Percentiles rank a stretch among this genome's conserved stretches.
These are phyloP conservation scores for Candida suzukii DNA, from an alignment of 805 yeast species.

Conservation along the genomic window DNA sequence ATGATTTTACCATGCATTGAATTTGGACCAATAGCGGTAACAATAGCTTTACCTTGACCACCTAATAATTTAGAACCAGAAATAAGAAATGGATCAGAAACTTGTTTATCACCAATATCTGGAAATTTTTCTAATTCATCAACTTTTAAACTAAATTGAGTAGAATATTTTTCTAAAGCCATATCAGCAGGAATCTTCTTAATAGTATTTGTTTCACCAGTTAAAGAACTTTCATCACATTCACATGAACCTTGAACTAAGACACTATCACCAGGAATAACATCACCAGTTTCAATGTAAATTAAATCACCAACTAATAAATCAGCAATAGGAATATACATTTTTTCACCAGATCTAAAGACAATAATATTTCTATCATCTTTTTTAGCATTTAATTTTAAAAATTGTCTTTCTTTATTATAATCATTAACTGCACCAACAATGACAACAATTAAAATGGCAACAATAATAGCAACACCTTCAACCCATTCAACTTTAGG, in stretches of 20 bases:
- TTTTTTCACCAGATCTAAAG: slow-evolving; percentile 62
- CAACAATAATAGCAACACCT: slow-evolving; percentile 94
- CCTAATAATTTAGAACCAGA: slow-evolving; percentile 86
- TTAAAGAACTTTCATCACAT: slow-evolving; percentile 86
- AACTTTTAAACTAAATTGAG: slow-evolving; percentile 14
- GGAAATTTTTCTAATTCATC: slow-evolving; percentile 5
- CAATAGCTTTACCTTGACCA: slow-evolving; percentile 81
- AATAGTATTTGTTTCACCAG: slow-evolving; percentile 90
- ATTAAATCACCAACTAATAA: slow-evolving; percentile 83
- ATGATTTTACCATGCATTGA: slow-evolving; percentile 91
- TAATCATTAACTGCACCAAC: slow-evolving; percentile 97
- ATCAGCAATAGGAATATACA: slow-evolving; percentile 62
- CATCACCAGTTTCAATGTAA: slow-evolving; percentile 85
- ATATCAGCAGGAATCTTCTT: slow-evolving; percentile 52
- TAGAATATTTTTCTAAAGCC: slow-evolving; percentile 29
- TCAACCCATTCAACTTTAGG: slow-evolving; percentile 98
- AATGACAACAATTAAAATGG: slow-evolving; percentile 80
- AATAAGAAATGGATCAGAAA: slow-evolving; percentile 76
- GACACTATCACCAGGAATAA: slow-evolving; percentile 83
- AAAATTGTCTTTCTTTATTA: slow-evolving; percentile 92
- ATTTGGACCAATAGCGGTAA: slow-evolving; percentile 84
- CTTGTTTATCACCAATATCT: slow-evolving; percentile 35
- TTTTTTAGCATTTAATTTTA: slow-evolving; percentile 79
- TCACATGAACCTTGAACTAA: slow-evolving; percentile 69
- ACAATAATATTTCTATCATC: slow-evolving; percentile 78